A percentile compares a stretch with the other conserved stretches of the same genome.
Evolutionary conservation across 768 basidiomycete species (phyloP).

Genomic region (Boletus subcaerulescens): DNA sequence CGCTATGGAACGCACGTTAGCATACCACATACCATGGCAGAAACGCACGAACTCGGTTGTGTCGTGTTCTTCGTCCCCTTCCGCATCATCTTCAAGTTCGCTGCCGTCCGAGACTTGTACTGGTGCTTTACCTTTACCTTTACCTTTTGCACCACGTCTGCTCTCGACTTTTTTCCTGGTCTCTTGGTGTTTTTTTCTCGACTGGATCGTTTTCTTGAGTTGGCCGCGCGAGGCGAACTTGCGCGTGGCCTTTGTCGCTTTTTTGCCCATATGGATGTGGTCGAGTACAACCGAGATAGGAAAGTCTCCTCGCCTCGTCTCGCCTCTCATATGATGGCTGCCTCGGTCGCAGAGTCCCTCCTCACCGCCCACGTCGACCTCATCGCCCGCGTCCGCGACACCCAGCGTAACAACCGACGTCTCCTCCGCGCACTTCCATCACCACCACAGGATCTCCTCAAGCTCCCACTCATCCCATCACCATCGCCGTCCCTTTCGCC

Average conservation of each 20-base stretch:
- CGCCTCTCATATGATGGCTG: no score
- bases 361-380: slow-evolving; percentile 61
- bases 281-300: slow-evolving; percentile 12
- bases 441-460: slow-evolving; percentile 53
- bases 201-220: slow-evolving; percentile 82
- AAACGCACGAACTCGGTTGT: slow-evolving; percentile 10
- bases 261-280: slow-evolving; percentile 48
- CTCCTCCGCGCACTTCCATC: slow-evolving; percentile 53
- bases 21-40: neutral
- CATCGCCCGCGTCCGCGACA: slow-evolving; percentile 49
- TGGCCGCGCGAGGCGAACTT: slow-evolving; percentile 89
- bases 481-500: slow-evolving; percentile 50
- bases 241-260: slow-evolving; percentile 60
- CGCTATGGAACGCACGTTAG: slow-evolving; percentile 9
- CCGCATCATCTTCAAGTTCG: slow-evolving; percentile 25
- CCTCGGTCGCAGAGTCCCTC: slow-evolving; percentile 55
- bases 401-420: slow-evolving; percentile 56
- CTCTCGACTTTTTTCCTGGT: slow-evolving; percentile 67
- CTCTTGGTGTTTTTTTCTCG: slow-evolving; percentile 78
- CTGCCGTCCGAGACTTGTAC: slow-evolving; percentile 30
- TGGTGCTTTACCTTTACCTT: slow-evolving; percentile 32
- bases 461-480: slow-evolving; percentile 56
- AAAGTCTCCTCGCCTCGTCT: slow-evolving; percentile 2
- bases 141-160: slow-evolving; percentile 48
- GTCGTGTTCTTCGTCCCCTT: neutral